A percentile compares a stretch with the other conserved stretches of the same genome.
Evolutionary conservation across 805 yeast genomes (phyloP).

Genomic region (Torulaspora gathmanii): DNA sequence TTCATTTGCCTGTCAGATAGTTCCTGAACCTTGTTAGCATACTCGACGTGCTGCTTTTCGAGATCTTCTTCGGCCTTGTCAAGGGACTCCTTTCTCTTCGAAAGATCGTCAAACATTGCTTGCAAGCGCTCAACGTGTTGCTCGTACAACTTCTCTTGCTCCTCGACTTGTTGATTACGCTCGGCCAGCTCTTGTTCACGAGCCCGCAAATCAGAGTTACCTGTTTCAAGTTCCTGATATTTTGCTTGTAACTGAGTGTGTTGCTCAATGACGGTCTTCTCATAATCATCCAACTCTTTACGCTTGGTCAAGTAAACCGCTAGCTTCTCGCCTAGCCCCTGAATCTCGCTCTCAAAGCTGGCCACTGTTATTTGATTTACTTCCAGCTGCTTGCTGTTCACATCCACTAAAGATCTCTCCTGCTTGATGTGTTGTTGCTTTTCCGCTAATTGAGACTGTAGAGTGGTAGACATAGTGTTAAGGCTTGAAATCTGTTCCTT

Average conservation of each 20-base stretch:
- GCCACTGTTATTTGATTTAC: constrained; percentile 51
- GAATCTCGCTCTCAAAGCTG: constrained; percentile 42
- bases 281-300: constrained; percentile 38
- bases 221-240: constrained; percentile 34
- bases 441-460: constrained; percentile 52
- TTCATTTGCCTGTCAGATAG: constrained; percentile 39
- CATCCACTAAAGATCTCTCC: constrained; percentile 57
- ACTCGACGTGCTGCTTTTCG: constrained; percentile 36
- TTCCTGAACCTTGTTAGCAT: constrained; percentile 39
- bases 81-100: constrained; percentile 37
- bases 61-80: constrained; percentile 40
- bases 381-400: constrained; percentile 65
- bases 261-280: constrained; percentile 37
- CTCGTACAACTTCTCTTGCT: constrained; percentile 36
- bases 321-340: constrained; percentile 32
- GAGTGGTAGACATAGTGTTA: constrained; percentile 60
- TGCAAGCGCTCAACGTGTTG: constrained; percentile 38
- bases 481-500: constrained; percentile 64
- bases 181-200: constrained; percentile 37
- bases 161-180: constrained; percentile 35
- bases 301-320: constrained; percentile 27
- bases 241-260: constrained; percentile 34
- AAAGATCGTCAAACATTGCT: constrained; percentile 35
- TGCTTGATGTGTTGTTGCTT: constrained; percentile 53
- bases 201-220: constrained; percentile 35